Evolutionary conservation across 306 rosid species (phyloP), one percentile per base, ranked within the genome.

Genomic region (Astragalus membranaceus): DNA sequence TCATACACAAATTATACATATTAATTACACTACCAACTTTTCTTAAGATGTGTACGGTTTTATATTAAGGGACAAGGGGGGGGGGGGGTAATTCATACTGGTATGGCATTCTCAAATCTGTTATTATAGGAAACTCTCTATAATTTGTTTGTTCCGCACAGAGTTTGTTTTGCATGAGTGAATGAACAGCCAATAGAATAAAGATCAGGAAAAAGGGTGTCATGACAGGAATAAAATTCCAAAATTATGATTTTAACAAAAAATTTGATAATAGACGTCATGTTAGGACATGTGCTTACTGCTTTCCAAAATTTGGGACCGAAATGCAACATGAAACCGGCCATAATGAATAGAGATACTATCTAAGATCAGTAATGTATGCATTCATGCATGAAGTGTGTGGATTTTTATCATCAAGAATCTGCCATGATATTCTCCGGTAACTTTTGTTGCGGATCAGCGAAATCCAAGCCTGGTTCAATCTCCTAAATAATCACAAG

Each of bases 41-140:
- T n/a, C n/a, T n/a, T n/a, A n/a, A n/a, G n/a, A n/a, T n/a, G n/a
- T n/a, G n/a, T n/a, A n/a, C n/a, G n/a, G n/a, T n/a, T n/a, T n/a
- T n/a, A n/a, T n/a, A n/a, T n/a, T n/a, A n/a, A n/a, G n/a, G n/a
- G n/a, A n/a, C n/a, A n/a, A n/a, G n/a, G n/a, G n/a, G n/a, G n/a
- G n/a, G n/a, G n/a, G n/a, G n/a, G n/a, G n/a, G n/a, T 59, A 65
- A 63, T 70, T 61, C 44, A 15, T 69, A 50, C 58, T 59, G 30
- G 5, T 16, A 55, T 80, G 64, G n/a, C 44, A 14, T 76, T 74
- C 79, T 42, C 41, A 50, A 17, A 35, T 67, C 26, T 67, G 14
- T 50, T 51, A 58, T 43, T 49, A 20, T 56, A 37, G 46, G 13
- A 15, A 14, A 23, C 44, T 10, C n/a, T 23, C 49, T 56, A 55